These are phyloP conservation scores for Fraxinus baroniana DNA, from an alignment of 305 asterid species.

Conservation along the genomic window DNA sequence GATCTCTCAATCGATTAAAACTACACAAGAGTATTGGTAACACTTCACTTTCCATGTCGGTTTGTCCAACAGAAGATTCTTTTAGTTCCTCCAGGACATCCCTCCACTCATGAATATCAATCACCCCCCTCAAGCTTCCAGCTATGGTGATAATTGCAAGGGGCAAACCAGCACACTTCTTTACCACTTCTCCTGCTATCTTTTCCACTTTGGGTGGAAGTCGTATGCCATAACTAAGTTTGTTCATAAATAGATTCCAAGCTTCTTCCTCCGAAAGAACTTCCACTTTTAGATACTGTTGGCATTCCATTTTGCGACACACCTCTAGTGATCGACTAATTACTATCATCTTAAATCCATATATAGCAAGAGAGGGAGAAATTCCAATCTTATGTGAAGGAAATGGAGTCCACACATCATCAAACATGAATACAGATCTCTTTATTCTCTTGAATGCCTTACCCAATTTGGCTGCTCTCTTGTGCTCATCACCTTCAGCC, in stretches of 20 bases:
- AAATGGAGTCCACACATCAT: slow-evolving; percentile 11
- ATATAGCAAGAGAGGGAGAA: neutral
- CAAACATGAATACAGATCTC: slow-evolving; percentile 8
- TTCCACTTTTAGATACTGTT: neutral
- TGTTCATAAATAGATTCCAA: neutral
- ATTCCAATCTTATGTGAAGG: slow-evolving; percentile 6
- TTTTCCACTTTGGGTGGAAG: neutral
- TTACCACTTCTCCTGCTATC: slow-evolving; percentile 3
- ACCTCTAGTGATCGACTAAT: slow-evolving; percentile 1
- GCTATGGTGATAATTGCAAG: slow-evolving; percentile 21
- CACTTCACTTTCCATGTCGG: slow-evolving; percentile 11
- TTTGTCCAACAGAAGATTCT: slow-evolving; percentile 15
- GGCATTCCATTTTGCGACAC: neutral
- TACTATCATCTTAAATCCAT: slow-evolving; percentile 1
- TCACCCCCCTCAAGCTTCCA: slow-evolving; percentile 24
- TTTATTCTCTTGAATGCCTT: neutral
- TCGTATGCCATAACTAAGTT: neutral
- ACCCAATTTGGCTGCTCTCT: slow-evolving; percentile 9
- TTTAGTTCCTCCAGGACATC: slow-evolving; percentile 14
- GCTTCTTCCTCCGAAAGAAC: neutral
- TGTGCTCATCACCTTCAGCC: slow-evolving; percentile 10
- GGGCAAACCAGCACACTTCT: slow-evolving; percentile 22
- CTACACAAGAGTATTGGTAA: slow-evolving; percentile 13
- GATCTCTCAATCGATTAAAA: slow-evolving; percentile 8
- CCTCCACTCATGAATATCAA: slow-evolving; percentile 21